Evolutionary conservation across 164 flowering plant genomes (phyloP), one percentile per base, ranked within the genome.

Genomic region (Magnolia changhungtana): DNA sequence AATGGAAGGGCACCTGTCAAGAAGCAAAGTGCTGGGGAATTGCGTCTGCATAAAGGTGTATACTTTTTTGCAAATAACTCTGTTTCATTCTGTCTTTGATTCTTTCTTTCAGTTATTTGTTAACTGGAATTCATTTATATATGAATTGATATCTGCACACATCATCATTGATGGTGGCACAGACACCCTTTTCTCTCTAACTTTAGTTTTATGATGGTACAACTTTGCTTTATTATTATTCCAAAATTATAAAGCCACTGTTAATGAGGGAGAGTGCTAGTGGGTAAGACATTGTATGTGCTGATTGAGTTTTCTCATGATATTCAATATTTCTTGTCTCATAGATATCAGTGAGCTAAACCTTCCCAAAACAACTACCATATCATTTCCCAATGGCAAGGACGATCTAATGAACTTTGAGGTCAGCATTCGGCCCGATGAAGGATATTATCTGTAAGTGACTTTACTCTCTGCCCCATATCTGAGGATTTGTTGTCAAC

Each of bases 381-480:
- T 89, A 68, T 76, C 88, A 65, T 90, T 90, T 73, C 91, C 92
- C 37, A 87, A 87, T 80, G 94, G 91, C 23, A 87, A 88, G 80
- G 92, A 90, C 83, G 92, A 90, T 70, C 81, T 90, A 63, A 89
- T 90, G 94, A 88, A 83, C 85, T 89, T 90, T 83, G 92, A 89
- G 82, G 88, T 90, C 49, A 78, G 80, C 52, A 85, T 90, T 74
- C 84, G 87, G 51, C 91, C 92, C 31, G 94, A 90, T 82, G 94
- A 90, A 78, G 94, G 94, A 80, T 89, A 82, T 82, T 90, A 90
- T 79, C 76, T 51, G 94, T 89, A 82, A 88, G 89, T 81, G 59
- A 63, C 20, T 63, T 70, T 70, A 23, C n/a, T n/a, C n/a, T 49
- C 13, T 7, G n/a, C 7, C 20, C 20, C 58, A 70, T n/a, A 11